phyloP scores from a whole-genome alignment of 371 early-diverging fungal species.

The Syncephalis fuscata region DNA sequence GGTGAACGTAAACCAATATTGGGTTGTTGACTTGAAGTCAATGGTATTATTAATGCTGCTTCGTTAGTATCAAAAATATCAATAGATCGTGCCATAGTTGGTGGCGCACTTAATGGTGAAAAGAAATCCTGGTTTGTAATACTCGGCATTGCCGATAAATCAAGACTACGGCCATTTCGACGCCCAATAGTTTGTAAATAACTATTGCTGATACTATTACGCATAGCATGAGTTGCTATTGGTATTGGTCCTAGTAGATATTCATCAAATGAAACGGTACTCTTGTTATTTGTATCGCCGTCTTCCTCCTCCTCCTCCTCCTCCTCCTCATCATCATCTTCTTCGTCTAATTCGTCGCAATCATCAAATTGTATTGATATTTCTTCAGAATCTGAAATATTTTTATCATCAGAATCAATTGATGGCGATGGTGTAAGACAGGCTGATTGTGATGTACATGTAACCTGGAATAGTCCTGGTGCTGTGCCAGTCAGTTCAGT shows the following conservation, averaged over 20 bases:
- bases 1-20: too few species aligned
- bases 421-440: background rate
- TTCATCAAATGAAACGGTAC: constrained; percentile 1
- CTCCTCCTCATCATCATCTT: constrained; percentile 11
- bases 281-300: constrained; percentile 8
- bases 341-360: constrained; percentile 1
- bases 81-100: too few species aligned
- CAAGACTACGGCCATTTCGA: background rate
- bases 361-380: constrained; percentile 1
- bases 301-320: constrained; percentile 11
- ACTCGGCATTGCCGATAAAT: background rate
- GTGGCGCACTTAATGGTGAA: background rate
- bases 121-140: constrained; percentile 1
- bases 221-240: background rate
- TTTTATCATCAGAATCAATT: constrained; percentile 1
- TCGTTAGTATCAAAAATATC: too few species aligned
- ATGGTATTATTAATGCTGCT: too few species aligned
- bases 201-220: background rate
- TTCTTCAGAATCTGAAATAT: constrained; percentile 1
- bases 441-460: too few species aligned
- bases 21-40: too few species aligned
- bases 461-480: too few species aligned
- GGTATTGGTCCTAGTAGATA: constrained; percentile 2
- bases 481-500: too few species aligned
- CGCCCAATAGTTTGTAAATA: background rate